These are phyloP conservation scores for Prosopis cineraria DNA, from an alignment of 306 rosid genomes.

Conservation along the genomic window DNA sequence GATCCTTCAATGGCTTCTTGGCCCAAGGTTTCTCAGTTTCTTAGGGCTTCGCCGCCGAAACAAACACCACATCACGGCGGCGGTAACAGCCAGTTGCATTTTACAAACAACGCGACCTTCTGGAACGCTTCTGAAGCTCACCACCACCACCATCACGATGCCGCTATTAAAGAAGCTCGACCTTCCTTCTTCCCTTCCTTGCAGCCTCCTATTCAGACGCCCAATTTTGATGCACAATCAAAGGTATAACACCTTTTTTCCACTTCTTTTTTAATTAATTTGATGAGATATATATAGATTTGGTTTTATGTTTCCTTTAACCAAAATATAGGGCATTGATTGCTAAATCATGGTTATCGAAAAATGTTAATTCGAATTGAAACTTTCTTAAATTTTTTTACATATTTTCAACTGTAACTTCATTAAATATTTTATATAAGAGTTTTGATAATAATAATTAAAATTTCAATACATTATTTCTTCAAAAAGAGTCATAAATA, in stretches of 20 bases:
- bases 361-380: too few species aligned
- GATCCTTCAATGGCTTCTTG: conserved; percentile 42
- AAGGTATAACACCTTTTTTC: conserved; percentile 40
- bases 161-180: conserved; percentile 54
- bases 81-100: conserved; percentile 48
- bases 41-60: conserved; percentile 59
- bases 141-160: background rate
- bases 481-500: too few species aligned
- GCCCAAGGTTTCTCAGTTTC: conserved; percentile 57
- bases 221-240: conserved; percentile 50
- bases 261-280: too few species aligned
- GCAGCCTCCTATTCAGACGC: conserved; percentile 47
- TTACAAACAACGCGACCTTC: conserved; percentile 59
- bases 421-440: too few species aligned
- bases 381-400: too few species aligned
- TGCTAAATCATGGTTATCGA: too few species aligned
- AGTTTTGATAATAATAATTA: too few species aligned
- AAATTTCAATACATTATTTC: too few species aligned
- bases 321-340: too few species aligned
- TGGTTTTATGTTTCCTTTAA: too few species aligned
- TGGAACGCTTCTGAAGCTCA: conserved; percentile 65
- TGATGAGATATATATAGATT: too few species aligned
- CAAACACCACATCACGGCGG: conserved; percentile 5
- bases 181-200: conserved; percentile 48
- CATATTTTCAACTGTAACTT: too few species aligned